Evolutionary conservation across 1,284 basidiomycete species (phyloP).

Genomic region (Microbotryum lychnidis-dioicae): DNA sequence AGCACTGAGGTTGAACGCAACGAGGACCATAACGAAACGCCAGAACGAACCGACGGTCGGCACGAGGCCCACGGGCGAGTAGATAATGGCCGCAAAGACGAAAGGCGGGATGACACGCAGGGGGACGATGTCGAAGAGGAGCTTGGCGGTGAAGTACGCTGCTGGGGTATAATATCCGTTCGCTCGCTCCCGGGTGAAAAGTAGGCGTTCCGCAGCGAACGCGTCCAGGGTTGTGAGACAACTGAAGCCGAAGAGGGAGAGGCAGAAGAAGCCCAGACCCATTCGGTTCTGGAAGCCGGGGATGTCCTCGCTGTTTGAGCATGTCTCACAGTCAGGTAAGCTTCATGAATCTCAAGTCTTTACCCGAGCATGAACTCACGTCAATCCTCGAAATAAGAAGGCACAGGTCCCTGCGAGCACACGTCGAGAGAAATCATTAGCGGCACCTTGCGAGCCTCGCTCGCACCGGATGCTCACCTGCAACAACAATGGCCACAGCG

Average conservation of each 20-base stretch:
- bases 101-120: constrained; percentile 88
- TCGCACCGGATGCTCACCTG: constrained; percentile 50
- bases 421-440: constrained; percentile 9
- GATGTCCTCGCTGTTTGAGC: constrained; percentile 63
- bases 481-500: constrained; percentile 68
- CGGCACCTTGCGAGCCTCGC: neutral
- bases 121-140: constrained; percentile 91
- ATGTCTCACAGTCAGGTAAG: constrained; percentile 9
- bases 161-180: constrained; percentile 95
- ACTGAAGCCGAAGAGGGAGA: constrained; percentile 92
- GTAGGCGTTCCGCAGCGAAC: constrained; percentile 85
- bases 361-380: constrained; percentile 44
- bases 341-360: constrained; percentile 8
- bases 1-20: constrained; percentile 90
- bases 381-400: constrained; percentile 67
- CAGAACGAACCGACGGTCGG: constrained; percentile 82
- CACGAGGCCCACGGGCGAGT: constrained; percentile 85
- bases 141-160: constrained; percentile 92
- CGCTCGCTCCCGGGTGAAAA: constrained; percentile 93
- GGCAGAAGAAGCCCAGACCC: constrained; percentile 92
- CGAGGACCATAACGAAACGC: constrained; percentile 92
- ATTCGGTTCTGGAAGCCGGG: constrained; percentile 80
- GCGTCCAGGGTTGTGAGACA: constrained; percentile 83
- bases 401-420: constrained; percentile 60
- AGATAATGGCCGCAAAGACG: constrained; percentile 88